Base-by-base conservation (phyloP, 768 basidiomycete species). In the Leccinum barrowsii region DNA sequence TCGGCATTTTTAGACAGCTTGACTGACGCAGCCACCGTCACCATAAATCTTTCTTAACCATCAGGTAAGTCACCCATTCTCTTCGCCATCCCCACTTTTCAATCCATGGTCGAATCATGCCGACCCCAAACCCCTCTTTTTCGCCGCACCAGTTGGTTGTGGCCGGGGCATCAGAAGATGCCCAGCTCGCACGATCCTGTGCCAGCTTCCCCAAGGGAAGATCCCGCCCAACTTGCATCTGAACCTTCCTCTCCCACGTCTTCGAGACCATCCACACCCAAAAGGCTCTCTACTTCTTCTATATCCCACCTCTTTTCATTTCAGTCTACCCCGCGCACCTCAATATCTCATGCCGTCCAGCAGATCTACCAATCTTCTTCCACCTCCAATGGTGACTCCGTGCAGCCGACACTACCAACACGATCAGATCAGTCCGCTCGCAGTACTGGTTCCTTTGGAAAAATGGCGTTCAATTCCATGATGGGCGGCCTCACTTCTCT, bases 401-500 rank as follows among this genome's bases (percentile, higher is more conserved):
- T 57, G 2, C 63, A 59, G 12, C 44, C 52, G 3, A 10, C 58
- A 7, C 48, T 52, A 7, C 53, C 57, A 5, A 17, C 76, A 53
- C 68, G 78, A 5, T 67, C 76, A 2, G 80, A 82, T 22, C 61
- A 71, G 10, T 59, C 70, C 8, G 58, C 67, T 66, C 77, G 72
- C 63, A 62, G 66, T 13, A 69, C 75, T 11, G 80, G 80, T 37
- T 82, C 85, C 0, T 87, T 89, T 66, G 77, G 82, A 55, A 85
- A 82, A 63, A 81, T 79, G 73, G 81, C 88, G 0, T 77, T 92
- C 57, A 84, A 81, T 61, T 79, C 77, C 32, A 85, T 90, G 85
- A 86, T 90, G 75, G 85, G 84, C 37, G 84, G 85, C 1, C 77
- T 89, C 32, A 85, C 87, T 35, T 79, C 82, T 7, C 80, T 91